Evolutionary conservation across 2,329 filamentous ascomycete genomes (phyloP), one percentile per base, ranked within the genome.

Genomic region (Fusarium compactum): DNA sequence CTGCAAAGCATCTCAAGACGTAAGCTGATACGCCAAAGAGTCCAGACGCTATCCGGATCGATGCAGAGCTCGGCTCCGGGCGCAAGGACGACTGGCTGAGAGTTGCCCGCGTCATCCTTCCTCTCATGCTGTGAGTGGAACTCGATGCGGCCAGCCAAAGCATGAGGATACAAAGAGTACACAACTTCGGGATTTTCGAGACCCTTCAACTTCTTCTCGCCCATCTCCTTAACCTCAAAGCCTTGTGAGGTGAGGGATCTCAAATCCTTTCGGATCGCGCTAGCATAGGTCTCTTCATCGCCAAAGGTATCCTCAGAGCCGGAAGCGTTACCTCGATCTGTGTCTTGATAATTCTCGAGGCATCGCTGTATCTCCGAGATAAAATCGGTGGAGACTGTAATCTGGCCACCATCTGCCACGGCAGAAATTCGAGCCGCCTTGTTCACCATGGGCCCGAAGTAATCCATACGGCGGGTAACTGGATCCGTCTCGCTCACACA

Each of bases 401-500:
- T 98, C 79, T 99, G 95, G 1, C 96, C 96, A 66, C 96, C 96
- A 78, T 99, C 96, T 38, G 96, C 96, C 45, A 97, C 95, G 24
- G 93, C 92, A 9, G 94, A 96, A 71, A 99, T 97, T 82, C 96
- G 92, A 18, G 96, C 92, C 1, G 96, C 94, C 77, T 97, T 95
- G 82, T 99, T 99, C 76, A 99, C 96, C 94, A 99, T 99, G 16
- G 96, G 96, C 1, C 96, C 96, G 78, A 98, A 99, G 82, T 99
- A 99, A 76, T 99, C 96, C 96, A 99, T 99, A 69, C 96, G 94
- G 62, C 95, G 92, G 3, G 96, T 99, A 52, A 99, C 95, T 0
- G 96, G 96, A 80, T 99, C 96, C 51, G 92, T 92, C 80, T 99
- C 96, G 78, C 94, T 97, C 74, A 99, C 94, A 8, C 95, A 96